Evolutionary conservation across 2,329 filamentous ascomycete genomes (phyloP), one percentile per base, ranked within the genome.

Genomic region (Penicillium sp.): DNA sequence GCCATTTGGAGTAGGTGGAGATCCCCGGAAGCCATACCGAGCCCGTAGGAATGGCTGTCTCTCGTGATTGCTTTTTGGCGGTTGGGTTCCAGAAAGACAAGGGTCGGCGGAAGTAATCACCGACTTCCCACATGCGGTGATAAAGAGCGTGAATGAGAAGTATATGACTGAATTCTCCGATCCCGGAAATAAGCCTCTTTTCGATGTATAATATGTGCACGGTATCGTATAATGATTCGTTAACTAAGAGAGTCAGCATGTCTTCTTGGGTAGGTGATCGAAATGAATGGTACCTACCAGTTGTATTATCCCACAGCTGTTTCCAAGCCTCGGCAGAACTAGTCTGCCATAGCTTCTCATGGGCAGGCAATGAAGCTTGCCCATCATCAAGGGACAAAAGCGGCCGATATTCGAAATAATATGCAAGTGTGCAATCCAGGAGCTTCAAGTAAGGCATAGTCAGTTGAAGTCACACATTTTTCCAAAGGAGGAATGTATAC

Each of bases 91-190:
- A 77, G 46, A 72, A 74, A 2, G 74, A 75, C 1, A 81, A 69
- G 0, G 74, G 75, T 20, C 75, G 69, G 35, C 66, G 69, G 44
- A 75, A 74, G 45, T 77, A 77, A 14, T 69, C 66, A 11, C 73
- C 70, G 1, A 81, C 73, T 48, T 80, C 75, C 74, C 76, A 79
- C 44, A 75, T 76, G 35, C 77, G 70, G 24, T 74, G 74, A 48
- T 78, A 80, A 8, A 81, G 68, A 5, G 76, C 78, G 58, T 80
- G 78, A 22, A 81, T 72, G 16, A 79, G 68, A 8, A 81, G 63
- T 22, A 76, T 69, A 10, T 77, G 73, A 30, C 75, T 75, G 51
- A 81, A 78, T 38, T 81, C 78, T 16, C 77, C 76, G 30, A 76
- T 72, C 14, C 68, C 69, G 1, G 69, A 59, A 9, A 74, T 67